A percentile compares a stretch with the other conserved stretches of the same genome.
phyloP scores from a whole-genome alignment of 495 filamentous ascomycete genomes.

The Penicillium crystallinum region DNA sequence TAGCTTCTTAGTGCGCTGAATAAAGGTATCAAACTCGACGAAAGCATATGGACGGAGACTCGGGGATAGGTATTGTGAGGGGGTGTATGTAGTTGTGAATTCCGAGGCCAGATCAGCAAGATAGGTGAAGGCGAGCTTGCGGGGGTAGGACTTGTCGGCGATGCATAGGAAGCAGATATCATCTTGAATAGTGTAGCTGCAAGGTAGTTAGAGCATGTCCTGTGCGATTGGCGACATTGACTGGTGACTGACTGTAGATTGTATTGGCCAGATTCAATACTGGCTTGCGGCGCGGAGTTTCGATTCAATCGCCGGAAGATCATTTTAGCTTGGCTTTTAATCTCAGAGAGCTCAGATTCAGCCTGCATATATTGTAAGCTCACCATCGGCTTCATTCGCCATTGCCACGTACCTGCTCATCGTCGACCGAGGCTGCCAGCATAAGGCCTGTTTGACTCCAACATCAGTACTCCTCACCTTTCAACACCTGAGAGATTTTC shows the following conservation, averaged over 20 bases:
- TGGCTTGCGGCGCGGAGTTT: constrained; percentile 84
- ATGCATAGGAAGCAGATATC: constrained; percentile 89
- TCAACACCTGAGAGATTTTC: constrained; percentile 10
- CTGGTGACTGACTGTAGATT: constrained; percentile 68
- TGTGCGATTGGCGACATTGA: neutral
- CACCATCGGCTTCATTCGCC: neutral
- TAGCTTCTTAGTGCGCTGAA: constrained; percentile 83
- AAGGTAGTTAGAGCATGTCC: neutral
- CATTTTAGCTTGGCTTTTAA: constrained; percentile 87
- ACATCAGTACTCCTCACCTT: constrained; percentile 20
- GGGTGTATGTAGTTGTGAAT: constrained; percentile 81
- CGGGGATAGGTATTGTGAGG: constrained; percentile 65
- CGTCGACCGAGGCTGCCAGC: constrained; percentile 91
- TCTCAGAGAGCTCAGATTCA: constrained; percentile 73
- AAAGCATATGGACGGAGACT: constrained; percentile 88
- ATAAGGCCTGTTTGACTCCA: constrained; percentile 63
- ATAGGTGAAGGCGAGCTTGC: constrained; percentile 98
- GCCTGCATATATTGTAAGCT: constrained; percentile 36
- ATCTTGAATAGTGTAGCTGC: constrained; percentile 77
- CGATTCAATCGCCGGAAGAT: constrained; percentile 80
- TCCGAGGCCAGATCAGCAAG: constrained; percentile 86
- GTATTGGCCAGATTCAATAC: constrained; percentile 81
- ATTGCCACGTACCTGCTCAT: constrained; percentile 58
- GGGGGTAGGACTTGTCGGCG: constrained; percentile 87
- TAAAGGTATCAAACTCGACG: constrained; percentile 97